phyloP scores from a whole-genome alignment of 1,284 basidiomycete species.

The Trichosporon coremiiforme region DNA sequence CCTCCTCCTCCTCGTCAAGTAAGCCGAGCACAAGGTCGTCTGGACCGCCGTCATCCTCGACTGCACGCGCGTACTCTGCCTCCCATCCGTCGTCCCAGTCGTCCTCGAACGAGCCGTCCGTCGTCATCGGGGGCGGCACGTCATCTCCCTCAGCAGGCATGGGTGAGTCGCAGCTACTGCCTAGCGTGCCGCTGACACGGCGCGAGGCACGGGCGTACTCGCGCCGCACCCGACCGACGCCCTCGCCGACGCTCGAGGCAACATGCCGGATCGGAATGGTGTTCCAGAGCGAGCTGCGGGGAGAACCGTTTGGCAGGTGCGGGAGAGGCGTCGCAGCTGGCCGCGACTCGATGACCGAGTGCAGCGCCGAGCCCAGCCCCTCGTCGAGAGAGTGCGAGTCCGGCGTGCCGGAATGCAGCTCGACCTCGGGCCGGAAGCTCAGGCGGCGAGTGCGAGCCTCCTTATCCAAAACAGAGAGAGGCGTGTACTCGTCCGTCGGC shows the following conservation, averaged over 20 bases:
- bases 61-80: constrained; percentile 51
- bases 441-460: constrained; percentile 66
- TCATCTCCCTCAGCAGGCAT: constrained; percentile 17
- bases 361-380: constrained; percentile 71
- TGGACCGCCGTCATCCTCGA: constrained; percentile 52
- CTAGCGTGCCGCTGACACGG: constrained; percentile 18
- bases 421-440: constrained; percentile 70
- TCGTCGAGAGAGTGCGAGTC: constrained; percentile 67
- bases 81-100: constrained; percentile 52
- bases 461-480: constrained; percentile 68
- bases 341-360: constrained; percentile 63
- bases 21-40: constrained; percentile 54
- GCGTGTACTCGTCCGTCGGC: constrained; percentile 75
- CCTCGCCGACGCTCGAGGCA: constrained; percentile 47
- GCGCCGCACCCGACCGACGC: constrained; percentile 45
- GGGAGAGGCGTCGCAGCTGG: constrained; percentile 63
- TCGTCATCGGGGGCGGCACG: constrained; percentile 38
- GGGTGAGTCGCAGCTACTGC: constrained; percentile 10
- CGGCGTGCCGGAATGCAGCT: constrained; percentile 58
- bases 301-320: constrained; percentile 74
- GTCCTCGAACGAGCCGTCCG: constrained; percentile 34
- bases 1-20: constrained; percentile 56
- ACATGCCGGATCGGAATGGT: constrained; percentile 50
- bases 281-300: constrained; percentile 36
- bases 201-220: constrained; percentile 42